phyloP scores from a whole-genome alignment of 148 eudicot genomes.

The Dysphania ambrosioides region DNA sequence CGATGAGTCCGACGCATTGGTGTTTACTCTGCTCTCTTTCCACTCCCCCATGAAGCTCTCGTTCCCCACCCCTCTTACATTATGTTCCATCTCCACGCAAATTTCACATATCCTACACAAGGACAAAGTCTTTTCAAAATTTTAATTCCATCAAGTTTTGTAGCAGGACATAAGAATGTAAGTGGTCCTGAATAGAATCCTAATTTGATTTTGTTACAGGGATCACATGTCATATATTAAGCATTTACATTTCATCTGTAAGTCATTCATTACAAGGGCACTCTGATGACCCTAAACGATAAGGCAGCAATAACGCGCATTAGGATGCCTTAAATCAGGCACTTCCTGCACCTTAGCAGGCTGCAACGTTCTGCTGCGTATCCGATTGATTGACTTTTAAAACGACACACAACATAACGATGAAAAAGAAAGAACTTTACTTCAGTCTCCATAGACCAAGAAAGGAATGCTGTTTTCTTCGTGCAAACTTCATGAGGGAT shows the following conservation, averaged over 20 bases:
- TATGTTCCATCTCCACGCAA: conserved; percentile 55
- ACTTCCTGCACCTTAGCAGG: too few species aligned
- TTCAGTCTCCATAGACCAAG: too few species aligned
- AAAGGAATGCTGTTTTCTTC: not conserved
- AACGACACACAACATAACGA: not conserved
- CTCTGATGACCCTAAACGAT: too few species aligned
- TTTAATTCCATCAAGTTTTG: not conserved
- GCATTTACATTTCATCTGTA: too few species aligned
- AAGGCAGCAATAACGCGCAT: too few species aligned
- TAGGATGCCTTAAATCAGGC: not conserved
- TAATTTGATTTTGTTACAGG: too few species aligned
- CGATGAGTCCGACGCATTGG: conserved; percentile 17
- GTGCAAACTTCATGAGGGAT: not conserved
- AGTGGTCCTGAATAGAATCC: too few species aligned
- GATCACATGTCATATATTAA: too few species aligned
- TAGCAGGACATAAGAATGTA: too few species aligned
- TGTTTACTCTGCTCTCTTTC: conserved; percentile 35
- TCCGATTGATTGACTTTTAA: not conserved
- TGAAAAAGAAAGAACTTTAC: too few species aligned
- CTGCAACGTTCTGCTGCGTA: too few species aligned
- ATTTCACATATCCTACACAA: conserved; percentile 65
- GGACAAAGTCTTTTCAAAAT: not conserved
- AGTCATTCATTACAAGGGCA: too few species aligned
- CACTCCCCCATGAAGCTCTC: conserved; percentile 58
- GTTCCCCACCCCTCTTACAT: conserved; percentile 37